Conservation (phyloP, 1,284 basidiomycete species). For the Ganoderma sinense region DNA sequence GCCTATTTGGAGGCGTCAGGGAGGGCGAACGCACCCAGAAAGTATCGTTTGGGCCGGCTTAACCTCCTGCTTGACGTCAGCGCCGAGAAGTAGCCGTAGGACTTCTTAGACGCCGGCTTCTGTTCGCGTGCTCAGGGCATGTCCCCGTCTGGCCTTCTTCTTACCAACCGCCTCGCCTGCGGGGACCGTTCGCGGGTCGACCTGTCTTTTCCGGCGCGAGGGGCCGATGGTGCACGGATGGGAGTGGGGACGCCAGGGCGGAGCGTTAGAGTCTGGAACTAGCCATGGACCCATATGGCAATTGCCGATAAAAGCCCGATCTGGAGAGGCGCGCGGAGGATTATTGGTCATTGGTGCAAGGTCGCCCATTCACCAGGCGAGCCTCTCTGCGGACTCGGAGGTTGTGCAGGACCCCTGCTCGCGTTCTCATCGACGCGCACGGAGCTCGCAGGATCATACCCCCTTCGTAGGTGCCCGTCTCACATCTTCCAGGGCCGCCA, state of each 20-base stretch:
- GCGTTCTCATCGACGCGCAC: conserved; percentile 7
- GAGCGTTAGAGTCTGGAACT: background rate
- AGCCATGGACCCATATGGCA: conserved; percentile 28
- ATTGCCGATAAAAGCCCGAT: conserved; percentile 29
- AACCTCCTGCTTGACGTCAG: conserved; percentile 1
- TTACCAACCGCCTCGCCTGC: conserved; percentile 8
- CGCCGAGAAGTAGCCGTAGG: background rate
- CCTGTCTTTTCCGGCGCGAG: background rate
- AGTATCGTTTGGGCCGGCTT: background rate
- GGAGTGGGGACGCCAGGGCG: background rate
- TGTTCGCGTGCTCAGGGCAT: background rate
- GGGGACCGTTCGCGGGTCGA: background rate
- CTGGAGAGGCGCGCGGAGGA: conserved; percentile 13
- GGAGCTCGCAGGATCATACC: background rate
- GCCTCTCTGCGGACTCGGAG: background rate
- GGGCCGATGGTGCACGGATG: background rate
- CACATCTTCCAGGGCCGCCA: background rate
- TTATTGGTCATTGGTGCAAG: conserved; percentile 18
- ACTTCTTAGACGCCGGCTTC: conserved; percentile 2
- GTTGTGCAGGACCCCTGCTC: background rate
- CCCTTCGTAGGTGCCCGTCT: conserved; percentile 2
- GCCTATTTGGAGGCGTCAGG: background rate
- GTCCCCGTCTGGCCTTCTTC: background rate
- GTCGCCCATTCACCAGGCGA: conserved; percentile 19
- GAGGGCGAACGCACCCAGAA: background rate